Evolutionary conservation across 1,284 basidiomycete species (phyloP).

Genomic region (Erythrobasidium hasegawianum): DNA sequence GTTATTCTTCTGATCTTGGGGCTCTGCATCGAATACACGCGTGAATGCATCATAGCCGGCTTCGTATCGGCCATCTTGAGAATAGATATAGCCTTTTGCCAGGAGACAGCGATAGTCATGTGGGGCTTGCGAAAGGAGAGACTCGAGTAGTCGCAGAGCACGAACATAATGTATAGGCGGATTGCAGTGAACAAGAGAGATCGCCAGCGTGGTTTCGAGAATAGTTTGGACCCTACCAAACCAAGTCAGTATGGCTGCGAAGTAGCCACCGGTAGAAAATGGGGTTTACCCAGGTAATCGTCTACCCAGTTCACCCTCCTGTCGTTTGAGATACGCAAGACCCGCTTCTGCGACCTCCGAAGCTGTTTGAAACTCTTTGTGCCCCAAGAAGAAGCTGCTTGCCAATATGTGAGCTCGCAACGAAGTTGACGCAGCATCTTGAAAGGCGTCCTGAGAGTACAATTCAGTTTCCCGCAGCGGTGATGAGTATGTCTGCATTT

Average conservation of each 20-base stretch:
- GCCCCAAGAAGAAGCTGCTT: slow-evolving; percentile 58
- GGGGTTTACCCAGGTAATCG: slow-evolving; percentile 54
- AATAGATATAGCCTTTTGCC: slow-evolving; percentile 69
- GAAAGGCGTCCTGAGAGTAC: slow-evolving; percentile 57
- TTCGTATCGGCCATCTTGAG: slow-evolving; percentile 64
- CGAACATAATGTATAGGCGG: slow-evolving; percentile 84
- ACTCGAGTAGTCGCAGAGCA: slow-evolving; percentile 69
- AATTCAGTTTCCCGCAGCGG: too few relatives aligned
- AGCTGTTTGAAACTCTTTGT: slow-evolving; percentile 72
- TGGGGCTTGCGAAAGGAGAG: slow-evolving; percentile 63
- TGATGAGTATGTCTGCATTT: too few relatives aligned
- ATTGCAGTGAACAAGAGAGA: slow-evolving; percentile 75
- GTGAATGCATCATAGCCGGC: slow-evolving; percentile 66
- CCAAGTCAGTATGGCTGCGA: too few relatives aligned
- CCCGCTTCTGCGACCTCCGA: slow-evolving; percentile 68
- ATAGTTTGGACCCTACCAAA: slow-evolving; percentile 27
- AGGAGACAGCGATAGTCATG: slow-evolving; percentile 66
- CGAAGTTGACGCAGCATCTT: slow-evolving; percentile 45
- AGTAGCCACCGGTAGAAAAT: neutral
- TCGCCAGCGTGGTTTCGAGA: slow-evolving; percentile 64
- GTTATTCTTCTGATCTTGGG: slow-evolving; percentile 25
- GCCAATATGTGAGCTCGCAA: slow-evolving; percentile 57
- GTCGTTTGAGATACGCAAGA: slow-evolving; percentile 57
- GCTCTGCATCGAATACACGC: slow-evolving; percentile 50
- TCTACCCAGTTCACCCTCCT: slow-evolving; percentile 62